Conservation (phyloP, 306 rosid species). For the Geum urbanum region DNA sequence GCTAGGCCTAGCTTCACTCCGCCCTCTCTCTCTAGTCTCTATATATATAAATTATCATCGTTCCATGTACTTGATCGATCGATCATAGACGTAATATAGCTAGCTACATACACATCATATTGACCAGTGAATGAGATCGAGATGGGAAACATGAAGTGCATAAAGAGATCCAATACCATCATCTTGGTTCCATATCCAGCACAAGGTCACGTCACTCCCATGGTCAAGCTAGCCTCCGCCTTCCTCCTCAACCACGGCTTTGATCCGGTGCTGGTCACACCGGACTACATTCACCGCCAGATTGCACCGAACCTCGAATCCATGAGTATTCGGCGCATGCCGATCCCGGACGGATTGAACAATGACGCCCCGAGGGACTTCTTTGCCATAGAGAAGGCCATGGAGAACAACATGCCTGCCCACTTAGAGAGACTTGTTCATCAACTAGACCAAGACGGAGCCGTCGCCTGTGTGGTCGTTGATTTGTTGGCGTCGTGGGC, state of each 20-base stretch:
- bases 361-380: slow-evolving; percentile 43
- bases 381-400: slow-evolving; percentile 52
- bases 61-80: too few relatives aligned
- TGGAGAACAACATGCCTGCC: slow-evolving; percentile 58
- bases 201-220: slow-evolving; percentile 83
- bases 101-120: too few relatives aligned
- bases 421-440: slow-evolving; percentile 38
- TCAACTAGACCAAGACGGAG: slow-evolving; percentile 18
- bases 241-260: slow-evolving; percentile 37
- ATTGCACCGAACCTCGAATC: slow-evolving; percentile 6
- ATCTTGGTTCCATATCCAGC: slow-evolving; percentile 84
- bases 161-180: slow-evolving; percentile 28
- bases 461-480: slow-evolving; percentile 46
- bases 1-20: too few relatives aligned
- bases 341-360: slow-evolving; percentile 38
- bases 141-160: slow-evolving; percentile 29
- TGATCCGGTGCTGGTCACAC: slow-evolving; percentile 43
- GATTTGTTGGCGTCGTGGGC: slow-evolving; percentile 86
- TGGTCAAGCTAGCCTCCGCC: slow-evolving; percentile 57
- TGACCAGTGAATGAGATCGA: neutral
- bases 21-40: neutral
- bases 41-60: too few relatives aligned
- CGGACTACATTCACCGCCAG: slow-evolving; percentile 41
- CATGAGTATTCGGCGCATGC: slow-evolving; percentile 22
- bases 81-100: too few relatives aligned